phyloP scores from a whole-genome alignment of 2,329 filamentous ascomycete genomes.

The Hymenoscyphus fructigenus region DNA sequence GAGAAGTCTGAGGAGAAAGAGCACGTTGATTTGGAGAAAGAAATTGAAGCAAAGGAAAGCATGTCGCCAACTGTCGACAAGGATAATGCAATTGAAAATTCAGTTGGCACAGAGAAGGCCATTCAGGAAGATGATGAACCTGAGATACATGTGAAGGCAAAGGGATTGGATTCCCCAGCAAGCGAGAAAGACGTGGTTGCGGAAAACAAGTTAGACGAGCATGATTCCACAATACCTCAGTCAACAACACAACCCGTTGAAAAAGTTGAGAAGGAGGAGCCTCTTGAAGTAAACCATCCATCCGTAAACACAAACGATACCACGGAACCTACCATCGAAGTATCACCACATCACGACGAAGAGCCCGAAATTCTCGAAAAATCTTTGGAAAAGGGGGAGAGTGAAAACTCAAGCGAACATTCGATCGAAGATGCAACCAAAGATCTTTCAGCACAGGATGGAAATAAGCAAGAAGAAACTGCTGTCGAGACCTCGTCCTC shows the following conservation, averaged over 20 bases:
- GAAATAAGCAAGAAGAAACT: not conserved
- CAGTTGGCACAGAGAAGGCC: not conserved
- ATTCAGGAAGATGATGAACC: not conserved
- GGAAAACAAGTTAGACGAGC: not conserved
- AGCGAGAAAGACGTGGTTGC: not conserved
- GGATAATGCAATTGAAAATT: not conserved
- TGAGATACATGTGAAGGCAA: not conserved
- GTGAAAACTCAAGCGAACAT: not conserved
- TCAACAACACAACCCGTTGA: not conserved
- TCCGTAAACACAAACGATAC: too few species aligned
- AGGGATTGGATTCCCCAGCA: not conserved
- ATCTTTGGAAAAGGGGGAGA: not conserved
- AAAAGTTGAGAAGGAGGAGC: not conserved
- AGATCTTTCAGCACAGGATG: not conserved
- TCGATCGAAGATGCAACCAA: not conserved
- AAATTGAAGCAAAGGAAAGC: not conserved
- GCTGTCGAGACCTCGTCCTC: not conserved
- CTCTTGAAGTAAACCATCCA: not conserved
- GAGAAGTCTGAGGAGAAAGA: not conserved
- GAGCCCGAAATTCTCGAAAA: not conserved
- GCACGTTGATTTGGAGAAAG: not conserved
- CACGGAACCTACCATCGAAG: not conserved
- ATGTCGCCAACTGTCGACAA: not conserved
- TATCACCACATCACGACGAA: not conserved
- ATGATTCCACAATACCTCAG: not conserved